phyloP scores from a whole-genome alignment of 768 basidiomycete genomes.

The Rubroboletus satanas region DNA sequence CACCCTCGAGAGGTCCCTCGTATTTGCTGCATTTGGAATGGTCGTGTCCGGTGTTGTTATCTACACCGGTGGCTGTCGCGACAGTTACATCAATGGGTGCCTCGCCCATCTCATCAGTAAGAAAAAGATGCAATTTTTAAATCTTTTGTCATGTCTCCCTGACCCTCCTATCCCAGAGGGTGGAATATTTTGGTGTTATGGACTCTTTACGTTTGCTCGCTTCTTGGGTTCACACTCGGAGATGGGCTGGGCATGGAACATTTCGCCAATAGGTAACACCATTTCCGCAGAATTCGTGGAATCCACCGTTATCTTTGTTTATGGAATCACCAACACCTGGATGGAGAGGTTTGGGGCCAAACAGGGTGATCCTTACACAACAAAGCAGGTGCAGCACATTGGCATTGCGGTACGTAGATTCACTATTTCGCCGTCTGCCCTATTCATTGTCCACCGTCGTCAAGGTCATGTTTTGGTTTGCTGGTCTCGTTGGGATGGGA shows the following conservation, averaged over 20 bases:
- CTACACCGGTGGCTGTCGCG: conserved; percentile 86
- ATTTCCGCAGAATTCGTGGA: conserved; percentile 76
- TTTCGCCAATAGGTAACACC: conserved; percentile 45
- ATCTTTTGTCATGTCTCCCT: not conserved
- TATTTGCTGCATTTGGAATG: conserved; percentile 69
- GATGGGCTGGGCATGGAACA: conserved; percentile 95
- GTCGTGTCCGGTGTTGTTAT: conserved; percentile 67
- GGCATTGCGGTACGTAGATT: conserved; percentile 69
- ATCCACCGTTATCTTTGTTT: conserved; percentile 77
- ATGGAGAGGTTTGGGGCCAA: conserved; percentile 92
- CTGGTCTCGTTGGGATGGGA: conserved; percentile 83
- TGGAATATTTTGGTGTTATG: conserved; percentile 90
- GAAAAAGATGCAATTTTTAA: conserved; percentile 19
- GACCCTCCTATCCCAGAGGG: conserved; percentile 53
- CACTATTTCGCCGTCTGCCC: not conserved
- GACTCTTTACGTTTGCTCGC: conserved; percentile 85
- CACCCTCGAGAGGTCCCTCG: conserved; percentile 56
- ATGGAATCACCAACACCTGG: conserved; percentile 91
- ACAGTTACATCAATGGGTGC: conserved; percentile 74
- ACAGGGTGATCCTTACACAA: conserved; percentile 78
- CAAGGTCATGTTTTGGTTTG: conserved; percentile 92
- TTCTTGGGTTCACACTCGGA: conserved; percentile 87
- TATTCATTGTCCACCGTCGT: not conserved
- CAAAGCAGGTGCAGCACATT: conserved; percentile 92
- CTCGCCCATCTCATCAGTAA: conserved; percentile 89